phyloP scores from a whole-genome alignment of 805 yeast genomes.

The Blastobotrys terrestris region DNA sequence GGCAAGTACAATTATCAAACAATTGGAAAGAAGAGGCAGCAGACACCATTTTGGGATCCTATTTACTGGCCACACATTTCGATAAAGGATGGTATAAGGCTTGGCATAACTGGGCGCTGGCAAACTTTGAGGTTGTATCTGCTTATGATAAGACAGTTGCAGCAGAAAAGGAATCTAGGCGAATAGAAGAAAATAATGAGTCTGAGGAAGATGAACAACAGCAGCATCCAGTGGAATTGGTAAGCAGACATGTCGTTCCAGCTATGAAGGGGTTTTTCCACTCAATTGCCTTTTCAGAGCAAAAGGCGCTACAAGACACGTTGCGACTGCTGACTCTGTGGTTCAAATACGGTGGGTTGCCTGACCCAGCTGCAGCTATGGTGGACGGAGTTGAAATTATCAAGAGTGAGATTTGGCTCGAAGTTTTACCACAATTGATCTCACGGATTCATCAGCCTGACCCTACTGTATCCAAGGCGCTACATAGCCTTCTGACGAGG shows the following conservation, averaged over 20 bases:
- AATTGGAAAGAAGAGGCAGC: slow-evolving; percentile 68
- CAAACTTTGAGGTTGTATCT: slow-evolving; percentile 91
- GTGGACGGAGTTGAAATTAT: slow-evolving; percentile 86
- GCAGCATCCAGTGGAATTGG: slow-evolving; percentile 34
- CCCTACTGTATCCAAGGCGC: slow-evolving; percentile 70
- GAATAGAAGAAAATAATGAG: neutral
- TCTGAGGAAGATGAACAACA: slow-evolving; percentile 27
- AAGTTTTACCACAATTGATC: slow-evolving; percentile 90
- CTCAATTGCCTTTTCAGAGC: slow-evolving; percentile 79
- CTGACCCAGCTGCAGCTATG: slow-evolving; percentile 87
- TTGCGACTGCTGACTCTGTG: slow-evolving; percentile 83
- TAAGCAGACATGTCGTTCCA: slow-evolving; percentile 86
- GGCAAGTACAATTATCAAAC: slow-evolving; percentile 81
- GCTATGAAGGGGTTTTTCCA: slow-evolving; percentile 95
- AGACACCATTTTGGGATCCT: slow-evolving; percentile 85
- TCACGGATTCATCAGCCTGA: slow-evolving; percentile 96
- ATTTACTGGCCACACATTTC: slow-evolving; percentile 88
- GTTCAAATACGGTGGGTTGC: slow-evolving; percentile 93
- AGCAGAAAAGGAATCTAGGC: neutral
- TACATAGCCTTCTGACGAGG: slow-evolving; percentile 75
- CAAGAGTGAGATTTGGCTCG: slow-evolving; percentile 88
- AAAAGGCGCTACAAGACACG: slow-evolving; percentile 89
- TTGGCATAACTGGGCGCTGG: slow-evolving; percentile 99
- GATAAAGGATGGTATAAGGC: slow-evolving; percentile 95
- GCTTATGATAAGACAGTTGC: slow-evolving; percentile 12